phyloP scores from a whole-genome alignment of 169 alveolate species.

The Plasmodium gonderi region DNA sequence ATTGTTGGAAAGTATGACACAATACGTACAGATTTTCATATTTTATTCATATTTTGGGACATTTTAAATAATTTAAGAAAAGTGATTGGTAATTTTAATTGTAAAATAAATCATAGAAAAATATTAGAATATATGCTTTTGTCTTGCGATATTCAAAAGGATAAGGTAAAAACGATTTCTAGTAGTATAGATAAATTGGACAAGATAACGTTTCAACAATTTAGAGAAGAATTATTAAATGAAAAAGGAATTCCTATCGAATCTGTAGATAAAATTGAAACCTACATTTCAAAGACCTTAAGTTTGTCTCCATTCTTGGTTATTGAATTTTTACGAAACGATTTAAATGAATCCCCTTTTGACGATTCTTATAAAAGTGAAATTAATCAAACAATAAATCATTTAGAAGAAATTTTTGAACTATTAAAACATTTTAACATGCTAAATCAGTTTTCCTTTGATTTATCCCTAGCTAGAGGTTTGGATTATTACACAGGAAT shows the following conservation, averaged over 20 bases:
- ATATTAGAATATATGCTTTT: conserved; percentile 93
- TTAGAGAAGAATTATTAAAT: conserved; percentile 91
- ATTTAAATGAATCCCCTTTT: conserved; percentile 60
- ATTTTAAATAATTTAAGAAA: conserved; percentile 84
- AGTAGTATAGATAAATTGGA: conserved; percentile 97
- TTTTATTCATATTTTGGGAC: conserved; percentile 91
- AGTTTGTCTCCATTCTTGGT: conserved; percentile 82
- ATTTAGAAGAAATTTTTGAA: conserved; percentile 80
- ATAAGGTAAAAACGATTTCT: conserved; percentile 92
- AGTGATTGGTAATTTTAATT: conserved; percentile 88
- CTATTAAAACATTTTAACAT: conserved; percentile 62
- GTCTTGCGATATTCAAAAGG: conserved; percentile 90
- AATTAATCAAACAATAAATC: conserved; percentile 35
- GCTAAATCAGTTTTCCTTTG: conserved; percentile 85
- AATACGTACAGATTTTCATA: conserved; percentile 96
- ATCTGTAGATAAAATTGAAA: conserved; percentile 87
- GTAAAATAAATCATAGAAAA: conserved; percentile 93
- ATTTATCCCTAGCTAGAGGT: conserved; percentile 96
- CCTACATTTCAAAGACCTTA: conserved; percentile 88
- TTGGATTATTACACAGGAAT: conserved; percentile 98
- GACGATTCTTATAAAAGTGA: conserved; percentile 73
- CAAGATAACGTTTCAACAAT: conserved; percentile 95
- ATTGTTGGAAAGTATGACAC: conserved; percentile 93
- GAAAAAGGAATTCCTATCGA: conserved; percentile 91
- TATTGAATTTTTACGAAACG: conserved; percentile 81